Evolutionary conservation across 371 early-diverging fungal genomes (phyloP), one percentile per base, ranked within the genome.

Genomic region (Mortierella sp.): DNA sequence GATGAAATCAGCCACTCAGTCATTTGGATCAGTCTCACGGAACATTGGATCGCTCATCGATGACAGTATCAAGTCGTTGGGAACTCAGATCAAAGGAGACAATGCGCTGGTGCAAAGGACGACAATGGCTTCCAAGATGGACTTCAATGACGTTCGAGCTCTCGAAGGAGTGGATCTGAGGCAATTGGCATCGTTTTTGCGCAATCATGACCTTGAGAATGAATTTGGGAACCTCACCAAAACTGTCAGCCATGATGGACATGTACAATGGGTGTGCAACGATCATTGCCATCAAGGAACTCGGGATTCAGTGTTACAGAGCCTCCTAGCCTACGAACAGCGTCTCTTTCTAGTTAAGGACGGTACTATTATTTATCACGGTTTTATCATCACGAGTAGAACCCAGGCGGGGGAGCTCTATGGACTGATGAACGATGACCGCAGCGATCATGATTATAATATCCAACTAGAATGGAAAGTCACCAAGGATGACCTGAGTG

Each of bases 111-210:
- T 34, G 10, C 7, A 10, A n/a, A n/a, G n/a, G n/a, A n/a, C n/a
- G n/a, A n/a, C n/a, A n/a, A n/a, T n/a, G n/a, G n/a, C n/a, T n/a
- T n/a, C n/a, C n/a, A 34, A 34, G 34, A 34, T 34, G 31, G 46
- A 44, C 39, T 19, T 54, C 13, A 46, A 24, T 43, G 39, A 16
- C 16, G 27, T 29, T 24, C 34, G 56, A 41, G 63, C 55, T 27
- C 49, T 63, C 49, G 63, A 63, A 55, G 56, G 63, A 1, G 55
- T 40, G 14, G 63, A 63, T 29, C 31, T 63, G 21, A 47, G 63
- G 24, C 31, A 41, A 41, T 50, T 54, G 12, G 12, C 25, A 2
- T 39, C 39, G 1, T 54, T 54, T 22, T 8, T 55, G 5, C 46
- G 21, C 41, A 29, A 49, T 56, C 54, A 54, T 39, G 63, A 63